These are phyloP conservation scores for Dothiorella sarmentorum DNA, from an alignment of 2,329 filamentous ascomycete genomes.

Conservation along the genomic window DNA sequence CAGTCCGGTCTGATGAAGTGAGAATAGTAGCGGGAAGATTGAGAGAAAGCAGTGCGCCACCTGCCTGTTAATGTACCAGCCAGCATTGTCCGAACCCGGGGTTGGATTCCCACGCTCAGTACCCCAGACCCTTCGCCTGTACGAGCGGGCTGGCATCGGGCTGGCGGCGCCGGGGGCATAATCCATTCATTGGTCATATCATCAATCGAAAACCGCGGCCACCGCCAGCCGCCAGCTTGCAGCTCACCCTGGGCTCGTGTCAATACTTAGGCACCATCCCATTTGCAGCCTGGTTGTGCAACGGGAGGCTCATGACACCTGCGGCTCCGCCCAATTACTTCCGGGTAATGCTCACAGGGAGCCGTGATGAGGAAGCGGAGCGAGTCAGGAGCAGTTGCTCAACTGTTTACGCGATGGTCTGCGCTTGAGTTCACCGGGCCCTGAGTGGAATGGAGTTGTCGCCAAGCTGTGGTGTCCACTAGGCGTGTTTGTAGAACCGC, in stretches of 20 bases:
- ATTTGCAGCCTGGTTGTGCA: neutral
- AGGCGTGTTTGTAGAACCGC: neutral
- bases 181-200: neutral
- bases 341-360: too few species aligned
- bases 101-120: neutral
- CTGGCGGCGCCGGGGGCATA: neutral
- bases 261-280: neutral
- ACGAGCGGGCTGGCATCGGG: constrained; percentile 1
- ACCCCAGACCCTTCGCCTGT: constrained; percentile 19
- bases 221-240: neutral
- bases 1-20: neutral
- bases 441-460: neutral
- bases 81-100: too few species aligned
- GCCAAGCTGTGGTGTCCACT: constrained; percentile 2
- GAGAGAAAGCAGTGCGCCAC: constrained; percentile 21
- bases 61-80: neutral
- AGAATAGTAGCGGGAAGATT: neutral
- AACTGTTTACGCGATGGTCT: neutral
- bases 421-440: neutral
- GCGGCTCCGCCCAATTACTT: neutral
- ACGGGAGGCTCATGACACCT: neutral
- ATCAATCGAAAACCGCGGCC: neutral
- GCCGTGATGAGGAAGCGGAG: too few species aligned
- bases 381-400: neutral
- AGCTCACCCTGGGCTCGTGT: neutral